A percentile compares a stretch with the other conserved stretches of the same genome.
Evolutionary conservation across 768 basidiomycete species (phyloP).

Genomic region (Suillus occidentalis): DNA sequence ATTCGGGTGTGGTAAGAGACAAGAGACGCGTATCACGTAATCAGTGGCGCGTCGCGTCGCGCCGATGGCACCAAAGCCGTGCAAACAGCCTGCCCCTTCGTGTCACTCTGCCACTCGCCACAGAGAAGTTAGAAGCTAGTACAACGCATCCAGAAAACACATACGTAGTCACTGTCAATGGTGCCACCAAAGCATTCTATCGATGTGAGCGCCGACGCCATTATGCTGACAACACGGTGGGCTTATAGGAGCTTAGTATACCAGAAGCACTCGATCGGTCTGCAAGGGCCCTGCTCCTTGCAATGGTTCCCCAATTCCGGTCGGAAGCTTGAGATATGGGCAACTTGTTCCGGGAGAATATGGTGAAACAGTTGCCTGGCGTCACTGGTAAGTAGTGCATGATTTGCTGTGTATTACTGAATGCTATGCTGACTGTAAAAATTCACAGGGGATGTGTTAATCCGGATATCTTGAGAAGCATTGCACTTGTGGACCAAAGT

Average conservation of each 20-base stretch:
- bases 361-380: conserved; percentile 71
- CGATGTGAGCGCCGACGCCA: conserved; percentile 24
- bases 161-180: not conserved
- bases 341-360: conserved; percentile 41
- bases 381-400: conserved; percentile 59
- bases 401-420: not conserved
- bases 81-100: conserved; percentile 15
- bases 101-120: not conserved
- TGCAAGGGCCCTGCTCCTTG: conserved; percentile 68
- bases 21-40: conserved; percentile 12
- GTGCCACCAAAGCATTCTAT: conserved; percentile 29
- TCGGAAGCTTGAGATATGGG: conserved; percentile 69
- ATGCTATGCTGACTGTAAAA: conserved; percentile 3
- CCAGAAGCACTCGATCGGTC: conserved; percentile 65
- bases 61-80: conserved; percentile 21
- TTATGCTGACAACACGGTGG: not conserved
- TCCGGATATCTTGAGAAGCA: conserved; percentile 48
- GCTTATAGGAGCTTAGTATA: conserved; percentile 52
- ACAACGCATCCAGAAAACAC: not conserved
- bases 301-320: conserved; percentile 49
- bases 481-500: conserved; percentile 45
- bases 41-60: conserved; percentile 27
- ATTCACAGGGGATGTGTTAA: conserved; percentile 69
- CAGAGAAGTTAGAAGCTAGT: not conserved
- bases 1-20: conserved; percentile 1